Evolutionary conservation across 768 basidiomycete species (phyloP).

Genomic region (Tylopilus sp.): DNA sequence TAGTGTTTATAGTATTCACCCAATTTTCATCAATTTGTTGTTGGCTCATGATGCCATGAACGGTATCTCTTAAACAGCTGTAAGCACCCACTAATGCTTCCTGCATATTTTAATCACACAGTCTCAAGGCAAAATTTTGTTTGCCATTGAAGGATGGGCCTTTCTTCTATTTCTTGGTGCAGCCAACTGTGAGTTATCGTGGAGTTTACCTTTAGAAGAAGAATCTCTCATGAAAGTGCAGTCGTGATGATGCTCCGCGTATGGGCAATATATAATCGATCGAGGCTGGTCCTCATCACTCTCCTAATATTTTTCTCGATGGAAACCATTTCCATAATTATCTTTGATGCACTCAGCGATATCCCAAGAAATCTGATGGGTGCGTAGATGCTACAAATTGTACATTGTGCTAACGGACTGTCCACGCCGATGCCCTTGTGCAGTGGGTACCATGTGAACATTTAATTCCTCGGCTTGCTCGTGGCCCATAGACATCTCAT

Average conservation of each 20-base stretch:
- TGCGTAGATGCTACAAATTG: not conserved
- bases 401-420: not conserved
- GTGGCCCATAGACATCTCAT: too few relatives aligned
- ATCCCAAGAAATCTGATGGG: not conserved
- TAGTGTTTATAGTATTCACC: too few relatives aligned
- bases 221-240: not conserved
- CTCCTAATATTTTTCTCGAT: not conserved
- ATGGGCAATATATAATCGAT: not conserved
- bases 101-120: not conserved
- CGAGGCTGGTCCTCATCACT: not conserved
- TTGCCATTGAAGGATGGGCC: not conserved
- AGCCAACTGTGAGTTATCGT: not conserved
- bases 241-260: not conserved
- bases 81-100: too few relatives aligned
- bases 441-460: not conserved
- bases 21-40: too few relatives aligned
- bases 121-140: not conserved
- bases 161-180: not conserved
- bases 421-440: not conserved
- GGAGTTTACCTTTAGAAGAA: not conserved
- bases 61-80: too few relatives aligned
- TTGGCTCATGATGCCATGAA: too few relatives aligned
- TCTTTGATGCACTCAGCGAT: not conserved
- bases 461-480: not conserved
- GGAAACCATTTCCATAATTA: not conserved